A percentile compares a stretch with the other conserved stretches of the same genome.
Evolutionary conservation across 495 filamentous ascomycete genomes (phyloP).

Genomic region (Glutinoglossum americanum): DNA sequence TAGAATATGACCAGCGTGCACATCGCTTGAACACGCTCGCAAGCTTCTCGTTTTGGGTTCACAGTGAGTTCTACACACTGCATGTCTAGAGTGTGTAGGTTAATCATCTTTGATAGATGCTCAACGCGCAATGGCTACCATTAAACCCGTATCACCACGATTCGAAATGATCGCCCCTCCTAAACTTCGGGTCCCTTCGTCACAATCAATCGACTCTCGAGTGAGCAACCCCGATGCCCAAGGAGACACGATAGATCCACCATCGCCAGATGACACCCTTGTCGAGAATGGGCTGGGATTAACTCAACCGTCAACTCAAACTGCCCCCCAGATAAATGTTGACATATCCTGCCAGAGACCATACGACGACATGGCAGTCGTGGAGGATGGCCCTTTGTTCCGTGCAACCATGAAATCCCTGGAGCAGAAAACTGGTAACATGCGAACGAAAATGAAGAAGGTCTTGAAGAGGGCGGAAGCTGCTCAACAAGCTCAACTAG

Average conservation of each 20-base stretch:
- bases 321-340: constrained; percentile 31
- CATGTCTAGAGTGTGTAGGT: not conserved
- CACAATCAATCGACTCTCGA: constrained; percentile 59
- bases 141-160: constrained; percentile 30
- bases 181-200: constrained; percentile 59
- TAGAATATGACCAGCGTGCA: constrained; percentile 87
- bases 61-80: constrained; percentile 30
- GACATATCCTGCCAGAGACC: constrained; percentile 74
- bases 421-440: constrained; percentile 81
- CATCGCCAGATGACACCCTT: constrained; percentile 35
- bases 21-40: constrained; percentile 76
- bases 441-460: constrained; percentile 61
- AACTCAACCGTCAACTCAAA: constrained; percentile 18
- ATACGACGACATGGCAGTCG: constrained; percentile 64
- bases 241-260: constrained; percentile 34
- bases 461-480: constrained; percentile 80
- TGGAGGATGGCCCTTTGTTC: constrained; percentile 89
- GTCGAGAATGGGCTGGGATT: constrained; percentile 24
- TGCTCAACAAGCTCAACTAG: constrained; percentile 52
- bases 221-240: constrained; percentile 39
- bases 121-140: constrained; percentile 13
- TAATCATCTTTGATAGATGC: constrained; percentile 12
- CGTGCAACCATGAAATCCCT: constrained; percentile 90
- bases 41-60: constrained; percentile 85
- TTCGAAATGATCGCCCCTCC: constrained; percentile 51